Conservation (phyloP, 23 red algal genomes). For the Chondrus crispus region DNA sequence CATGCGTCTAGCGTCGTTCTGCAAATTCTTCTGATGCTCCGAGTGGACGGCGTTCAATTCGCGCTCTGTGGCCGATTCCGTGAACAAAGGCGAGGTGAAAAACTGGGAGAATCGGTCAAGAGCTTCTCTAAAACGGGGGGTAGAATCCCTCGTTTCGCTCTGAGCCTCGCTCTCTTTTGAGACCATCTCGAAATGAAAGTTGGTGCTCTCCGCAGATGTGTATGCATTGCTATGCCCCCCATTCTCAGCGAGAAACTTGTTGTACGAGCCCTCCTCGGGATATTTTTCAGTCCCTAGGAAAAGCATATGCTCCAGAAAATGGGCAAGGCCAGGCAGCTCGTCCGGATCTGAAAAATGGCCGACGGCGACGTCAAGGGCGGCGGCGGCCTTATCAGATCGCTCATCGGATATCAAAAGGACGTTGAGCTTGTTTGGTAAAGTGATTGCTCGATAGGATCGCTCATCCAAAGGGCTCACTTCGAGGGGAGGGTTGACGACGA, state of each 20-base stretch:
- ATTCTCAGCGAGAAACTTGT: slow-evolving; percentile 78
- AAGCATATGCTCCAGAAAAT: slow-evolving; percentile 96
- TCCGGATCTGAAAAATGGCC: slow-evolving; percentile 71
- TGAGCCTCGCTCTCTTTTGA: slow-evolving; percentile 8
- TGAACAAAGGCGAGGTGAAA: slow-evolving; percentile 89
- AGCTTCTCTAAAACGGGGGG: slow-evolving; percentile 64
- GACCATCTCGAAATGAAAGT: slow-evolving; percentile 77
- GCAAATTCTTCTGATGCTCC: slow-evolving; percentile 92
- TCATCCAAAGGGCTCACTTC: slow-evolving; percentile 75
- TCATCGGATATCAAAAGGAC: slow-evolving; percentile 79
- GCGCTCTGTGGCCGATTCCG: slow-evolving; percentile 71
- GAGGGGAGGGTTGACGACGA: slow-evolving; percentile 23
- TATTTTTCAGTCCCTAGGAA: slow-evolving; percentile 96
- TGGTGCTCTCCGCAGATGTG: slow-evolving; percentile 86
- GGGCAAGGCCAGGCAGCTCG: slow-evolving; percentile 76
- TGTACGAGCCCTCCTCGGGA: slow-evolving; percentile 83
- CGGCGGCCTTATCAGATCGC: slow-evolving; percentile 81
- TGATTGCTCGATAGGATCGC: slow-evolving; percentile 65
- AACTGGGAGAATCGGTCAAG: slow-evolving; percentile 97
- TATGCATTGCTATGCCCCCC: slow-evolving; percentile 93
- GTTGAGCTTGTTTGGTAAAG: slow-evolving; percentile 66
- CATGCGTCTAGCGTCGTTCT: slow-evolving; percentile 71
- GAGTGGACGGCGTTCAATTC: slow-evolving; percentile 94
- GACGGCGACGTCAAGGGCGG: slow-evolving; percentile 77
- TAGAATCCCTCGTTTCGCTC: background rate